Evolutionary conservation across 345 rosid genomes (phyloP).

Genomic region (Gossypium ekmanianum): DNA sequence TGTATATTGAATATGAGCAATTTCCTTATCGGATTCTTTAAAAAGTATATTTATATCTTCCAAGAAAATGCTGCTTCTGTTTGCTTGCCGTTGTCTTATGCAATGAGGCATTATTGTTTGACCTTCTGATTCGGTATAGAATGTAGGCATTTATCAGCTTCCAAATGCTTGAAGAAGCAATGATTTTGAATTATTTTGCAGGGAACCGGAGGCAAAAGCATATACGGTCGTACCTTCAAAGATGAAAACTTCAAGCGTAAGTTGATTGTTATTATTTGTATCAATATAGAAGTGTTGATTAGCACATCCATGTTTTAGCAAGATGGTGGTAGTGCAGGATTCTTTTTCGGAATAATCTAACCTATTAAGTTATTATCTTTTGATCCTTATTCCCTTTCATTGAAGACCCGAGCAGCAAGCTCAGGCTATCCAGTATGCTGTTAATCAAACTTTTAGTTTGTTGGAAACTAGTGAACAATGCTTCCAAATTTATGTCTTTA

Average conservation of each 20-base stretch:
- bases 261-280: conserved; percentile 31
- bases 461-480: neutral
- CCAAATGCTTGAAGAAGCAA: neutral
- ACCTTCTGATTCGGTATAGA: neutral
- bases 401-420: neutral
- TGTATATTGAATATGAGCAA: conserved; percentile 1
- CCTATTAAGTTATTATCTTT: neutral
- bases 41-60: neutral
- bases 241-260: conserved; percentile 97
- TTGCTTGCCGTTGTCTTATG: neutral
- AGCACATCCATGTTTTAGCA: neutral
- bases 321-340: neutral
- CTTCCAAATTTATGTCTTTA: neutral
- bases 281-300: neutral
- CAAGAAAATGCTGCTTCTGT: neutral
- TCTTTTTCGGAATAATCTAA: neutral
- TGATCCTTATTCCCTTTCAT: neutral
- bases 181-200: conserved; percentile 37
- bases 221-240: conserved; percentile 88
- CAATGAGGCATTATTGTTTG: neutral
- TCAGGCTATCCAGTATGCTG: neutral
- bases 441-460: neutral
- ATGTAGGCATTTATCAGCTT: neutral
- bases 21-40: neutral
- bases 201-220: conserved; percentile 99